These are phyloP conservation scores for Exophiala spinifera DNA, from an alignment of 2,329 filamentous ascomycete genomes.

Conservation along the genomic window DNA sequence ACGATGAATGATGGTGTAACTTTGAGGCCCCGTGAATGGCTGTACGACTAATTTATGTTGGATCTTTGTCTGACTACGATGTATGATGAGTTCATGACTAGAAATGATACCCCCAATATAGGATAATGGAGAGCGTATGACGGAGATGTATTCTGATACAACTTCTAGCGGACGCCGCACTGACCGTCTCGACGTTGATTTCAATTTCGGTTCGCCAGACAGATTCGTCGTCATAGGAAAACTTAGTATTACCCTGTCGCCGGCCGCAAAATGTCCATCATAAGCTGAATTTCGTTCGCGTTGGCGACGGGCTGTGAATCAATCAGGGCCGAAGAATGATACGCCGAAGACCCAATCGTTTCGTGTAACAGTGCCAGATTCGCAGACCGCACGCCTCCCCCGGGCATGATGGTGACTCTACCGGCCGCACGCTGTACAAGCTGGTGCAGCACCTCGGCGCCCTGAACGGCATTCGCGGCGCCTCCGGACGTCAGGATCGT, in stretches of 20 bases:
- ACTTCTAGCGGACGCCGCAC: too few species aligned
- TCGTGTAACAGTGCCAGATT: slow-evolving; percentile 36
- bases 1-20: slow-evolving; percentile 2
- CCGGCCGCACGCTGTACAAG: slow-evolving; percentile 21
- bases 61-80: background rate
- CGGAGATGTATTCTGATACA: too few species aligned
- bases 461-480: slow-evolving; percentile 37
- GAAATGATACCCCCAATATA: slow-evolving; percentile 3
- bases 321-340: slow-evolving; percentile 14
- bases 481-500: slow-evolving; percentile 50
- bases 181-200: too few species aligned
- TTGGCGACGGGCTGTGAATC: slow-evolving; percentile 1
- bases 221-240: too few species aligned
- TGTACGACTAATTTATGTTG: background rate
- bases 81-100: slow-evolving; percentile 9
- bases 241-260: too few species aligned
- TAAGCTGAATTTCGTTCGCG: background rate
- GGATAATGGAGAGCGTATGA: background rate
- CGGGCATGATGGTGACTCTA: slow-evolving; percentile 47
- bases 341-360: slow-evolving; percentile 3
- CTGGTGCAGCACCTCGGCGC: slow-evolving; percentile 34
- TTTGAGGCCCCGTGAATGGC: background rate
- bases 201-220: too few species aligned
- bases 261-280: background rate
- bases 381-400: slow-evolving; percentile 48